phyloP scores from a whole-genome alignment of 2,329 filamentous ascomycete genomes.

The Neofusicoccum cordaticola region DNA sequence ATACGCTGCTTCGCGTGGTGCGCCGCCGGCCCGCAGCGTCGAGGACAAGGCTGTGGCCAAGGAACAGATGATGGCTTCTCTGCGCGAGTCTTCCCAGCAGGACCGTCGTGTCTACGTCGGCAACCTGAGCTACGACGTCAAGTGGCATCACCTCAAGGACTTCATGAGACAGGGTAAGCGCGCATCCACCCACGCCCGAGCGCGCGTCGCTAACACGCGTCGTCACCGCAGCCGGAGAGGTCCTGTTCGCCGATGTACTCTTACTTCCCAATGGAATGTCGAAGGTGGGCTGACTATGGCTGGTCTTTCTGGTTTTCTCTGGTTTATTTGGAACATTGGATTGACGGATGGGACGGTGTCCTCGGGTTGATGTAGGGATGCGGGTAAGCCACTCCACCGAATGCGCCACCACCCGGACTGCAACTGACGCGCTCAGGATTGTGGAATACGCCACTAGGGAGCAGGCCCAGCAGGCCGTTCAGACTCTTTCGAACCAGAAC shows the following conservation, averaged over 20 bases:
- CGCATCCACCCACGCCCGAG: conserved; percentile 23
- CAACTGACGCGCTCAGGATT: conserved; percentile 63
- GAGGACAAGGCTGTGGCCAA: conserved; percentile 82
- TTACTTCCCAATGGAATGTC: conserved; percentile 99
- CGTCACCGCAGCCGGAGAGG: conserved; percentile 77
- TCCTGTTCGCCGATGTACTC: conserved; percentile 98
- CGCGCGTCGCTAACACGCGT: conserved; percentile 32
- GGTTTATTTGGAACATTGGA: conserved; percentile 77
- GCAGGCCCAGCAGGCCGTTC: conserved; percentile 95
- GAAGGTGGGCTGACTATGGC: conserved; percentile 98
- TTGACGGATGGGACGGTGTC: conserved; percentile 96
- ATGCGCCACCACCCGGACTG: neutral
- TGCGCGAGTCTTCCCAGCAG: conserved; percentile 93
- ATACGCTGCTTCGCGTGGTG: conserved; percentile 51
- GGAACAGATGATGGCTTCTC: conserved; percentile 93
- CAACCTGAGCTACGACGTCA: conserved; percentile 98
- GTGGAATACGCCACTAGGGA: conserved; percentile 99
- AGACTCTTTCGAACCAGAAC: conserved; percentile 97
- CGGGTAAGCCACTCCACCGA: conserved; percentile 68
- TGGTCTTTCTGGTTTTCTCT: conserved; percentile 69
- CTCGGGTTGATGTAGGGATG: conserved; percentile 94
- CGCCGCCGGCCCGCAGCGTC: conserved; percentile 58
- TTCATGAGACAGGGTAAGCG: conserved; percentile 98
- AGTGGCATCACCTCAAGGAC: conserved; percentile 99
- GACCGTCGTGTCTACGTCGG: conserved; percentile 99